Percentiles rank a stretch among this genome's conserved stretches.
phyloP scores from a whole-genome alignment of 148 eudicot species.

The Arbutus unedo region DNA sequence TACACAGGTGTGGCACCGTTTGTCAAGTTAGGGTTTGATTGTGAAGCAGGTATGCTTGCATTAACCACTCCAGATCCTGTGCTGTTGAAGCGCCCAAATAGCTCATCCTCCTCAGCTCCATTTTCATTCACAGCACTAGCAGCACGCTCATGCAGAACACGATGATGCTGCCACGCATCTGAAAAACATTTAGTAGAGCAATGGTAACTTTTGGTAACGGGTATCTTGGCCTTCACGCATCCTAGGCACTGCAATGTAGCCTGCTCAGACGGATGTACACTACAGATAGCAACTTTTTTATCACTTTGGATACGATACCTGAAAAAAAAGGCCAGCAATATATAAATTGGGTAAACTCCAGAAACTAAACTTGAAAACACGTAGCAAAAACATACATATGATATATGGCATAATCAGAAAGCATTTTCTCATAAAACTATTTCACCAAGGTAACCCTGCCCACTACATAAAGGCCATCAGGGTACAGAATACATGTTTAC shows the following conservation, averaged over 20 bases:
- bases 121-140: conserved; percentile 87
- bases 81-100: conserved; percentile 76
- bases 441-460: not conserved
- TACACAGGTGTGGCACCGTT: conserved; percentile 64
- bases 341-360: not conserved
- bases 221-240: conserved; percentile 90
- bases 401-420: not conserved
- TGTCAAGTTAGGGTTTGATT: conserved; percentile 61
- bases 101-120: conserved; percentile 87
- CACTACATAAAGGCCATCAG: not conserved
- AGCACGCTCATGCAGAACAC: conserved; percentile 95
- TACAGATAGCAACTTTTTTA: conserved; percentile 80
- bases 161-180: conserved; percentile 99
- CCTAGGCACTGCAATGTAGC: conserved; percentile 96
- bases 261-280: conserved; percentile 96
- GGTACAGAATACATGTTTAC: not conserved
- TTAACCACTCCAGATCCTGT: conserved; percentile 59
- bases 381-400: not conserved
- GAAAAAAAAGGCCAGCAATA: conserved; percentile 22
- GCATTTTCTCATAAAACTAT: not conserved
- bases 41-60: conserved; percentile 48
- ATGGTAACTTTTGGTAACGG: conserved; percentile 86
- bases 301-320: conserved; percentile 99
- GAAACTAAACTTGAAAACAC: not conserved
- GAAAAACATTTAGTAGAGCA: conserved; percentile 96